These are phyloP conservation scores for Plasmopara halstedii DNA, from an alignment of 352 stramenopile genomes.

Conservation along the genomic window DNA sequence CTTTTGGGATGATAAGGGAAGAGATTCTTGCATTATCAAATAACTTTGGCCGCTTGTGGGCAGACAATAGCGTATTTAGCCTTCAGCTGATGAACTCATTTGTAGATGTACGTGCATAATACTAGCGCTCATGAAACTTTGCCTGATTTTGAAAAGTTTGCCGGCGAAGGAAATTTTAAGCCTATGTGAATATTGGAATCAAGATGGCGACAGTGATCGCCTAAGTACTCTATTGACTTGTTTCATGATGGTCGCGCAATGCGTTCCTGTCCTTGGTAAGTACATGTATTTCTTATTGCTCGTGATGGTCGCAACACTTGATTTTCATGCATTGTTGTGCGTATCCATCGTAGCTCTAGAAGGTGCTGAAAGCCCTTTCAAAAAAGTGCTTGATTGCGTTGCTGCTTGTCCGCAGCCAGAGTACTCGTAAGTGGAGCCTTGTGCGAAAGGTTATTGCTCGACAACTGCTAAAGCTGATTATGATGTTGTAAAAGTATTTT, in stretches of 20 bases:
- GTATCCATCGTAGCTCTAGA: slow-evolving; percentile 7
- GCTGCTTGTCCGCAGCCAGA: slow-evolving; percentile 18
- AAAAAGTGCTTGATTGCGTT: slow-evolving; percentile 25
- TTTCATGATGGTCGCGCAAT: slow-evolving; percentile 52
- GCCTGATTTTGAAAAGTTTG: not conserved
- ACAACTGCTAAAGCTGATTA: not conserved
- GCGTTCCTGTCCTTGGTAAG: slow-evolving; percentile 38
- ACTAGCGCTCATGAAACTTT: not conserved
- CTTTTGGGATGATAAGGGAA: slow-evolving; percentile 22
- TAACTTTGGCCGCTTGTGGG: slow-evolving; percentile 42
- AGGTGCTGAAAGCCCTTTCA: slow-evolving; percentile 14
- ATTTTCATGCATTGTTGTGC: not conserved
- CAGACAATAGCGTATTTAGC: slow-evolving; percentile 66
- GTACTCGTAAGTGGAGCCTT: slow-evolving; percentile 34
- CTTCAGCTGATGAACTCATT: slow-evolving; percentile 58
- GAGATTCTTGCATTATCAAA: slow-evolving; percentile 42
- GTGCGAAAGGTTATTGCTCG: not conserved
- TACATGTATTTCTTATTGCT: not conserved
- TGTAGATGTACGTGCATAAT: slow-evolving; percentile 27
- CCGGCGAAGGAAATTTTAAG: slow-evolving; percentile 37
- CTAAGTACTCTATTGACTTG: slow-evolving; percentile 37
- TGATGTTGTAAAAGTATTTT: slow-evolving; percentile 15
- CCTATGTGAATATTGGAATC: slow-evolving; percentile 18
- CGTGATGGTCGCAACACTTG: not conserved
- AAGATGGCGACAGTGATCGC: slow-evolving; percentile 19